Conservation (phyloP, 2,329 filamentous ascomycete species). For the Beauveria caledonica region DNA sequence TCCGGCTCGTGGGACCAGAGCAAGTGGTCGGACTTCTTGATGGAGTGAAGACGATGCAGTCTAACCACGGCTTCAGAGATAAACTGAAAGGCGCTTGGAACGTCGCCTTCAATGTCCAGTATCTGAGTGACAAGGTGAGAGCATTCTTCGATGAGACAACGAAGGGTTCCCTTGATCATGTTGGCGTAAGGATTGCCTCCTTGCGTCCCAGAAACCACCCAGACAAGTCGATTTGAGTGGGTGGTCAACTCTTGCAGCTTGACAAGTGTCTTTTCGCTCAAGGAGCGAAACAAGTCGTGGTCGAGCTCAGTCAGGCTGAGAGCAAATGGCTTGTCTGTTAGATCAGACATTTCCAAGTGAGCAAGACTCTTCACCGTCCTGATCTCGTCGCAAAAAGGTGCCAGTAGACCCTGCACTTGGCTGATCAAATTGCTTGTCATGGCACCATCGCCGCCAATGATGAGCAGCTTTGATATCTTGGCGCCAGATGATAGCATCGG, state of each 20-base stretch:
- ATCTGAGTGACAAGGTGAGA: background rate
- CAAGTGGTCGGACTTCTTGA: background rate
- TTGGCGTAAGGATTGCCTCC: background rate
- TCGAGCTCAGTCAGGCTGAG: background rate
- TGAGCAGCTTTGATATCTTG: background rate
- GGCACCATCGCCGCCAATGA: background rate
- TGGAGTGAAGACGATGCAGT: background rate
- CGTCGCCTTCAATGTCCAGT: background rate
- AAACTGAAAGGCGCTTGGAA: background rate
- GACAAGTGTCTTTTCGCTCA: background rate
- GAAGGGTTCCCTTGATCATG: constrained; percentile 2
- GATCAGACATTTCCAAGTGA: background rate
- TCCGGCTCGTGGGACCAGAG: constrained; percentile 2
- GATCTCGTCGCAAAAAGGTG: background rate
- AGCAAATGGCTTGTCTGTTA: background rate
- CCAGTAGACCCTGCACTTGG: background rate
- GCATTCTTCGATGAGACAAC: background rate
- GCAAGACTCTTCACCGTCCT: background rate
- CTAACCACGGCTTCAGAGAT: background rate
- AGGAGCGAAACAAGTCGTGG: background rate
- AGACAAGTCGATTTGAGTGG: background rate
- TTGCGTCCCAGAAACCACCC: background rate
- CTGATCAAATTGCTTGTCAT: background rate
- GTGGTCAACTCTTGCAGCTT: constrained; percentile 1
- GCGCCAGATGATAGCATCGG: background rate